Evolutionary conservation across 495 filamentous ascomycete genomes (phyloP).

Genomic region (Penicillium pulvis): DNA sequence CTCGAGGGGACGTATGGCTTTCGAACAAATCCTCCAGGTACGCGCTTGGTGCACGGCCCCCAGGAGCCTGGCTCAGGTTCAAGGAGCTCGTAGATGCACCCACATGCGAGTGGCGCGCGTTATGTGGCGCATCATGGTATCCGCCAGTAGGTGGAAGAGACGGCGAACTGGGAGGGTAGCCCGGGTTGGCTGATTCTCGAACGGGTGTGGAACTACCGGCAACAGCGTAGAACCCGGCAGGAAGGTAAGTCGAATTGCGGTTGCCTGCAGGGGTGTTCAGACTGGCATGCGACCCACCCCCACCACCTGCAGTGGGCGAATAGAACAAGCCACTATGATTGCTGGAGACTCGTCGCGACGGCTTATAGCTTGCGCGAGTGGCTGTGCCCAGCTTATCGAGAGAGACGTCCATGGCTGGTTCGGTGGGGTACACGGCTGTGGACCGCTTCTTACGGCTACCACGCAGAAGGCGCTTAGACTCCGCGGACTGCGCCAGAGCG

Average conservation of each 20-base stretch:
- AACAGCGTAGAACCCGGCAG: conserved; percentile 85
- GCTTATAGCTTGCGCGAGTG: conserved; percentile 39
- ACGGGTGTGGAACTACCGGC: conserved; percentile 57
- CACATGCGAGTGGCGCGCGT: conserved; percentile 34
- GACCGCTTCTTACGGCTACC: conserved; percentile 56
- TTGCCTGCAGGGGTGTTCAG: conserved; percentile 36
- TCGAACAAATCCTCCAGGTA: conserved; percentile 94
- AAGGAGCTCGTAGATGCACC: conserved; percentile 68
- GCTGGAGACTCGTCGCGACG: conserved; percentile 47
- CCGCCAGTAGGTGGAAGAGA: conserved; percentile 42
- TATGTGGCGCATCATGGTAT: conserved; percentile 34
- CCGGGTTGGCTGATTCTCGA: conserved; percentile 23
- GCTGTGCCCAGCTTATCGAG: conserved; percentile 54
- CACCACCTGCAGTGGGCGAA: conserved; percentile 80
- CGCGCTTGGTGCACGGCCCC: conserved; percentile 81
- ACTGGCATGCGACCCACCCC: conserved; percentile 29
- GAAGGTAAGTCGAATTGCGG: conserved; percentile 73
- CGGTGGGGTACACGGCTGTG: conserved; percentile 36
- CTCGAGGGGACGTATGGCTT: conserved; percentile 47
- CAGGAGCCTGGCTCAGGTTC: conserved; percentile 65
- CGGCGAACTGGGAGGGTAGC: conserved; percentile 69
- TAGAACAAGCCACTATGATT: conserved; percentile 77
- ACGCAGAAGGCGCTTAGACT: conserved; percentile 61
- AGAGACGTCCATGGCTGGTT: conserved; percentile 54
- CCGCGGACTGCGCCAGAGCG: conserved; percentile 68